Conservation (phyloP, 2,329 filamentous ascomycete genomes). For the Dryadomyces quercus-mongolicae region DNA sequence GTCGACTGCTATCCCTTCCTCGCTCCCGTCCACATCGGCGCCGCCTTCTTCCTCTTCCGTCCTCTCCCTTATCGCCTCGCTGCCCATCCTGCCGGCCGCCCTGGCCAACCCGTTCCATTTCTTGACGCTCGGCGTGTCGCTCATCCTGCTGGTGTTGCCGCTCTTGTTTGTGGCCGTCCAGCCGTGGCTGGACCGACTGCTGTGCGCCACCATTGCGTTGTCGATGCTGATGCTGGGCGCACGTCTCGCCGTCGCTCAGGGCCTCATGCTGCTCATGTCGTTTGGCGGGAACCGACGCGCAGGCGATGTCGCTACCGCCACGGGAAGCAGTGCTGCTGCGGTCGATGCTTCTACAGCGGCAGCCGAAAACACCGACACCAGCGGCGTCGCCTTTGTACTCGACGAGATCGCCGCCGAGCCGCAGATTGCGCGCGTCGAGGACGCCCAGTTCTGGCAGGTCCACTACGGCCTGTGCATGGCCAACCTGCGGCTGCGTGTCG, state of each 20-base stretch:
- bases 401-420: constrained; percentile 75
- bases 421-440: constrained; percentile 64
- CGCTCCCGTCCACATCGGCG: neutral
- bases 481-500: constrained; percentile 69
- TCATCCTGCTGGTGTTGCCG: constrained; percentile 60
- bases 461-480: constrained; percentile 97
- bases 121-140: constrained; percentile 77
- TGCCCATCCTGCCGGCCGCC: constrained; percentile 54
- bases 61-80: neutral
- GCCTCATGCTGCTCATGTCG: constrained; percentile 92
- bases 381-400: constrained; percentile 46
- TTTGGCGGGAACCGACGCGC: constrained; percentile 37
- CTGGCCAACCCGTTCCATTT: constrained; percentile 93
- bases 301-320: neutral
- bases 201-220: constrained; percentile 71
- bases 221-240: constrained; percentile 83
- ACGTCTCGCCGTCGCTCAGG: constrained; percentile 73
- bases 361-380: too few relatives aligned
- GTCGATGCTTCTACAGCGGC: neutral
- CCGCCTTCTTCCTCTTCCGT: neutral
- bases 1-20: neutral
- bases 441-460: constrained; percentile 96
- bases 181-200: constrained; percentile 67
- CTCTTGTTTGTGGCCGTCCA: constrained; percentile 75
- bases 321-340: neutral